phyloP scores from a whole-genome alignment of 1,284 basidiomycete species.

The Ustilago trichophora region DNA sequence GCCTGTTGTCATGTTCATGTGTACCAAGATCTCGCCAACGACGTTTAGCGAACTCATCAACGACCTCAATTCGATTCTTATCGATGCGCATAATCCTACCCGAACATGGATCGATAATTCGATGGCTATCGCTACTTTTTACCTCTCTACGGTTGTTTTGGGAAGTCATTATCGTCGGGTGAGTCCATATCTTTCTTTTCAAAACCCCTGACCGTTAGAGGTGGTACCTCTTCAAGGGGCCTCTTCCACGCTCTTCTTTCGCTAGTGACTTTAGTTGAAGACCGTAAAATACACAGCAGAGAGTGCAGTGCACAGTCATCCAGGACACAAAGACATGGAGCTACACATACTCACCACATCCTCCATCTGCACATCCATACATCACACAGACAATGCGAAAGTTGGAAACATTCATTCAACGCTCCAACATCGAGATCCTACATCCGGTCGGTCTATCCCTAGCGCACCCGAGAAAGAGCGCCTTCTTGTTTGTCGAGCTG shows the following conservation, averaged over 20 bases:
- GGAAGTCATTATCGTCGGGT: slow-evolving; percentile 80
- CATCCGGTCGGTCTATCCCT: slow-evolving; percentile 83
- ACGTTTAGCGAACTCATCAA: slow-evolving; percentile 50
- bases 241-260: too few relatives aligned
- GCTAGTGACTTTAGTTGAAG: too few relatives aligned
- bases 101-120: slow-evolving; percentile 49
- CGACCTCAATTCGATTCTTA: slow-evolving; percentile 51
- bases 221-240: too few relatives aligned
- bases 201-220: not conserved
- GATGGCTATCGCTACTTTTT: slow-evolving; percentile 46
- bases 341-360: too few relatives aligned
- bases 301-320: too few relatives aligned
- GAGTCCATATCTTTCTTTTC: slow-evolving; percentile 43
- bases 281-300: too few relatives aligned
- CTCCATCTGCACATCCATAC: too few relatives aligned
- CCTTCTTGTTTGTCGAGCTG: slow-evolving; percentile 76
- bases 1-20: not conserved
- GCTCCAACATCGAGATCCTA: slow-evolving; percentile 75
- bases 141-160: slow-evolving; percentile 70
- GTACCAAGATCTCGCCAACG: slow-evolving; percentile 37
- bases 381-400: slow-evolving; percentile 78
- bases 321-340: too few relatives aligned
- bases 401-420: slow-evolving; percentile 73
- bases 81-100: slow-evolving; percentile 36
- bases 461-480: slow-evolving; percentile 79